Base-by-base conservation (phyloP, 768 basidiomycete genomes). In the Arthromyces matolae region DNA sequence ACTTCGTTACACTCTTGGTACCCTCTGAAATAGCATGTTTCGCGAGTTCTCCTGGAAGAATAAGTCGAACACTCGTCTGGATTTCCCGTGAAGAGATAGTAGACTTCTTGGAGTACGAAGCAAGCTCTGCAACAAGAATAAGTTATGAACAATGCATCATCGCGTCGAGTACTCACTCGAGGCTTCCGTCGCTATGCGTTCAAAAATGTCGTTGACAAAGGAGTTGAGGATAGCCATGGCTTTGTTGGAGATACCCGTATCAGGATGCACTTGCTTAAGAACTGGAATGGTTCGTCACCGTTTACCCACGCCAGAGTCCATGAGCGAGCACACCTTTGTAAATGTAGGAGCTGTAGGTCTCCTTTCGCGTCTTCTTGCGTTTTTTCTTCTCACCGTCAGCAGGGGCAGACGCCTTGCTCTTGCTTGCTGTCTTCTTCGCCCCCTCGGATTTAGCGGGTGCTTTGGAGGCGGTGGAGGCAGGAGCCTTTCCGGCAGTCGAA, bases 41-140 rank as follows among this genome's bases (percentile, higher is more conserved):
- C 49, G 86, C 84, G 36, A 91, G 77, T 66, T 89, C 88, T 71
- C 87, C 89, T 44, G 88, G 87, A 28, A 92, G 78, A 63, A 92
- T 89, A 53, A 90, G 73, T 48, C 89, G 80, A 31, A 91, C 89
- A 28, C 81, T 76, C 1, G 89, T 92, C 70, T 92, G 89, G 62
- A 92, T 92, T 68, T 92, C 89, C 42, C 89, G 86, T 34, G 86
- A 89, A n/a, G 89, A 90, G 66, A 92, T 90, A 13, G 89, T 92
- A 3, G 88, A 89, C 73, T 89, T 89, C 79, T 90, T 89, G 53
- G 88, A 87, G 71, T 91, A 90, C 5, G 84, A 78, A 6, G 89
- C 89, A 54, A 92, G 83, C 69, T 89, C 81, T 83, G 49, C 9
- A 54, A 45, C 22, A 50, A 20, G 20, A 12, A 83, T 45, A 79